Conservation (phyloP, 306 rosid species). For the Cicer judaicum region DNA sequence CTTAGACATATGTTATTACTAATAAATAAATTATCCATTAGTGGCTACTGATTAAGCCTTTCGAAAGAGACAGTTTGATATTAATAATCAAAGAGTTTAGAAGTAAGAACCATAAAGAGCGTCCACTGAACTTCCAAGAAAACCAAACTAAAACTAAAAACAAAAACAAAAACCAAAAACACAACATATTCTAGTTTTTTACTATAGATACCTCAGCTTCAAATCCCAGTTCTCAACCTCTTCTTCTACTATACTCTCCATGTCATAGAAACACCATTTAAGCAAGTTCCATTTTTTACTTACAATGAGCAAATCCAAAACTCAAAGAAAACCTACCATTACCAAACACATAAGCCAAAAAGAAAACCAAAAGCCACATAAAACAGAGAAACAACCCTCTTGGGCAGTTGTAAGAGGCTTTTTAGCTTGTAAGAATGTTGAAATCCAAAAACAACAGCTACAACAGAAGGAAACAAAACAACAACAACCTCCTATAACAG, state of each 20-base stretch:
- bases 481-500: conserved; percentile 36
- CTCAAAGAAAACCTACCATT: conserved; percentile 51
- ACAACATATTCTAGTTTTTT: conserved; percentile 19
- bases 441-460: conserved; percentile 51
- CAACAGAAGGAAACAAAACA: conserved; percentile 47
- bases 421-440: conserved; percentile 67
- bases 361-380: conserved; percentile 60
- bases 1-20: too few relatives aligned
- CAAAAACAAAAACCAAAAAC: background rate
- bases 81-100: conserved; percentile 2
- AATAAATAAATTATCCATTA: too few relatives aligned
- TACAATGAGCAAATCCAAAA: conserved; percentile 69
- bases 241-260: background rate
- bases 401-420: conserved; percentile 85
- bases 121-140: conserved; percentile 41
- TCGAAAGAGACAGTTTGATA: too few relatives aligned
- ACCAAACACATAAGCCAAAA: conserved; percentile 53
- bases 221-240: conserved; percentile 17
- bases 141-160: background rate
- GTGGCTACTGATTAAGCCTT: too few relatives aligned
- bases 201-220: conserved; percentile 14
- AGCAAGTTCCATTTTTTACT: conserved; percentile 40
- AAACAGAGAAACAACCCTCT: conserved; percentile 69
- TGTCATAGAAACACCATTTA: conserved; percentile 41
- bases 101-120: conserved; percentile 23